phyloP scores from a whole-genome alignment of 202 grass and related monocot genomes.

The Schoenoplectus tabernaemontani region DNA sequence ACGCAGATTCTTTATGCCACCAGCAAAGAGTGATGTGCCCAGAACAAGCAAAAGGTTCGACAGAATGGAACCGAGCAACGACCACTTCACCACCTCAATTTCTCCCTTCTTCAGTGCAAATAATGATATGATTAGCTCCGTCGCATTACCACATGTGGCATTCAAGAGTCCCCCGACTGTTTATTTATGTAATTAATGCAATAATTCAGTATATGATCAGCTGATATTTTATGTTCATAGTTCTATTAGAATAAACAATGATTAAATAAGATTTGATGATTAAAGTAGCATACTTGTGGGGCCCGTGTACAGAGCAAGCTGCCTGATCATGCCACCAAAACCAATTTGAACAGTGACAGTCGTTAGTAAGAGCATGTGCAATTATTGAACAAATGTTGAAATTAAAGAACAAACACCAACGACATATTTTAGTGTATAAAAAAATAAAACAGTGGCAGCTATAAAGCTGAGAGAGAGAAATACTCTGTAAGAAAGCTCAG shows the following conservation, averaged over 20 bases:
- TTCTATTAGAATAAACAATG: not conserved
- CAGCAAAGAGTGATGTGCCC: conserved; percentile 74
- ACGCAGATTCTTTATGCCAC: conserved; percentile 56
- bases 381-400: not conserved
- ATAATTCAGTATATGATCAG: not conserved
- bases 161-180: conserved; percentile 90
- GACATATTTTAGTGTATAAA: not conserved
- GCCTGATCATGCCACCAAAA: conserved; percentile 32
- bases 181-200: not conserved
- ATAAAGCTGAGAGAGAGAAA: not conserved
- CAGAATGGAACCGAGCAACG: conserved; percentile 79
- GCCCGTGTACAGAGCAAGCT: conserved; percentile 71
- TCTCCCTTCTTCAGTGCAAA: conserved; percentile 57
- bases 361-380: conserved; percentile 7
- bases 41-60: conserved; percentile 92
- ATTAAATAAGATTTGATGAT: not conserved
- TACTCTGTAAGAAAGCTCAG: conserved; percentile 98
- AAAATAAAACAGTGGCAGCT: not conserved
- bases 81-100: conserved; percentile 85
- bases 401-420: not conserved
- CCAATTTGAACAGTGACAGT: not conserved
- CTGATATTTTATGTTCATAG: not conserved
- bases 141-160: conserved; percentile 89
- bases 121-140: conserved; percentile 83
- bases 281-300: conserved; percentile 47